These are phyloP conservation scores for Phytophthora pseudosyringae DNA, from an alignment of 352 stramenopile genomes.

Conservation along the genomic window DNA sequence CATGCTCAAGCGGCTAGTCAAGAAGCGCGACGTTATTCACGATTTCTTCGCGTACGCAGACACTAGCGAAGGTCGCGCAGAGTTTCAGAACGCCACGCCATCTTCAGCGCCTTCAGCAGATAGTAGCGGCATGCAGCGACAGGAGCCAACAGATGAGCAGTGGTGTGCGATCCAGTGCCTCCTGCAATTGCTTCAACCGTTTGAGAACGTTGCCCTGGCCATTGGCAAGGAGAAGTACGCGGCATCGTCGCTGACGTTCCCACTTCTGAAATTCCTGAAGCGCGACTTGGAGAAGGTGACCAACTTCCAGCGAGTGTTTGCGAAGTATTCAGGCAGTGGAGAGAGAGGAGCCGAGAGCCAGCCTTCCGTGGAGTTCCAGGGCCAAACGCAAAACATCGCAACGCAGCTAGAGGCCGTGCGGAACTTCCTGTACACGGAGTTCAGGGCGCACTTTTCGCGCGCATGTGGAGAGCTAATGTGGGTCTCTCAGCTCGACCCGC, in stretches of 20 bases:
- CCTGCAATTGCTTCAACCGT: constrained; percentile 48
- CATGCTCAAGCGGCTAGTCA: constrained; percentile 54
- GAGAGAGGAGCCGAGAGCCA: constrained; percentile 3
- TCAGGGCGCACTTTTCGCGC: constrained; percentile 44
- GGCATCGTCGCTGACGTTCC: constrained; percentile 44
- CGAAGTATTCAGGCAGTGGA: constrained; percentile 24
- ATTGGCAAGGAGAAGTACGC: constrained; percentile 56
- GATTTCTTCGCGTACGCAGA: constrained; percentile 57
- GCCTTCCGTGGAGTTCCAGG: constrained; percentile 14
- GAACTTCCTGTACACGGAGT: constrained; percentile 46
- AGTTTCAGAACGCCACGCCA: constrained; percentile 41
- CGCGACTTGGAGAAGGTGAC: constrained; percentile 53
- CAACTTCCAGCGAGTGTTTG: constrained; percentile 53
- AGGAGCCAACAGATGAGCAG: constrained; percentile 39
- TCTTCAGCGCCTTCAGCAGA: constrained; percentile 13
- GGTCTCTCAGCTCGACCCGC: constrained; percentile 57
- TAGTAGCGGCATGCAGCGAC: constrained; percentile 19
- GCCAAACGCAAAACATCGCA: constrained; percentile 36
- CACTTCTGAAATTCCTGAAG: constrained; percentile 53
- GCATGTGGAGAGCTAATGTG: constrained; percentile 51
- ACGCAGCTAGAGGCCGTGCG: constrained; percentile 41
- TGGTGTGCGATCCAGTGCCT: constrained; percentile 55
- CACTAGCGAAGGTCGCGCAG: constrained; percentile 40
- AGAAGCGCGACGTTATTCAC: constrained; percentile 47
- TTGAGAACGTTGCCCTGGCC: constrained; percentile 52